Base-by-base conservation (phyloP, 305 asterid genomes). In the Striga hermonthica region DNA sequence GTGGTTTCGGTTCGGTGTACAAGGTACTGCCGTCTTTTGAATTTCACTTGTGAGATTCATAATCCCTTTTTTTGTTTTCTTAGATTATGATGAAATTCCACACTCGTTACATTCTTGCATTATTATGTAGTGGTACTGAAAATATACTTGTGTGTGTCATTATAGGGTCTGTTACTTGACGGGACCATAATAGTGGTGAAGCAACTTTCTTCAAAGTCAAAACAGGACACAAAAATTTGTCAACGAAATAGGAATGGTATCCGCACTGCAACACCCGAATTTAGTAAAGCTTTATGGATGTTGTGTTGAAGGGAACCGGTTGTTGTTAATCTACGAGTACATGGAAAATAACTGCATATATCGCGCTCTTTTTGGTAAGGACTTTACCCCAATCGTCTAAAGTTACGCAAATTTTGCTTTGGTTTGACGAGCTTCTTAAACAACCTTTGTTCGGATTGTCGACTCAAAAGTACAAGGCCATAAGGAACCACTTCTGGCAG, bases 1-100 rank as follows among this genome's bases (percentile, higher is more conserved):
- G 98, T 55, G 98, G 98, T 58, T 92, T 89, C 70, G 98, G 98
- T 68, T 75, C 87, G 28, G 98, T 92, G 60, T 86, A 83, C 80
- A 92, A 89, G 97, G 98, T 89, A 77, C 66, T 50, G 31, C 64
- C 9, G 9, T 64, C 63, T 58, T 49, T 44, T 52, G 53, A 12
- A 34, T 52, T 15, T 5, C 59, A 13, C 12, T 49, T 31, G 55
- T 36, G 12, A 28, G 31, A 22, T 22, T 22, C 31, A 31, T 34
- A 31, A 50, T 13, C 16, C 1, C 14, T 5, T 50, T 13, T 50
- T 3, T 14, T 15, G n/a, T 50, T 16, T 34, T n/a, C 13, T 47
- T n/a, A 45, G 52, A 49, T 49, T 22, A 22, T 22, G 31, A 22
- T 22, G 31, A 22, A 6, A 6, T 7, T 13, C 71, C 57, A 60